Base-by-base conservation (phyloP, 306 rosid genomes). In the Lathyrus oleraceus region DNA sequence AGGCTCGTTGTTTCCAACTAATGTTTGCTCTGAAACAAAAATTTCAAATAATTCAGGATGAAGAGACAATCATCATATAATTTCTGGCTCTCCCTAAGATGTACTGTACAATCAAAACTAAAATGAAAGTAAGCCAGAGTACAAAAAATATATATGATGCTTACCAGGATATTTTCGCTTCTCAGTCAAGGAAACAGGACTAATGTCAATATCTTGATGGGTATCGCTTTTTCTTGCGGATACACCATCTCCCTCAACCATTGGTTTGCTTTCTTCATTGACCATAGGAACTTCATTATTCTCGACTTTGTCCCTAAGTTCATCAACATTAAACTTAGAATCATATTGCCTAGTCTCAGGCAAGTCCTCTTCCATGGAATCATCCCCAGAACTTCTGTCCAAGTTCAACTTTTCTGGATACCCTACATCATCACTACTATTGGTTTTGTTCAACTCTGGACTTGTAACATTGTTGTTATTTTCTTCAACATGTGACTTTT, bases 301-400 rank as follows among this genome's bases (percentile, higher is more conserved):
- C 77, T 81, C 82, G 27, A 49, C 64, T 69, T 67, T 85, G 59
- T 86, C 78, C 76, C 76, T 76, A 71, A 83, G 83, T 65, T 86
- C 86, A 73, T 75, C 88, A 74, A 79, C 86, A 73, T 67, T 62
- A 80, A 84, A 87, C 80, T 82, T 89, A 16, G 87, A 89, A 77
- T 91, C 96, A 82, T 81, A 75, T 76, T 85, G 96, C 71, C 86
- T 94, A 79, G 71, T 85, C 87, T 94, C 99, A 20, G 80, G 77
- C 78, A 86, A 79, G 87, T 94, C 99, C 80, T 91, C 99, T 69
- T 91, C 97, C 87, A 94, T 91, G 40, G 99, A 94, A 87, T 94
- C 97, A 80, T 94, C 99, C 65, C 97, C 97, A 77, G 97, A 89
- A 87, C 99, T 94, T 82, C 96, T 85, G 82, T 94, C 99, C 73